phyloP scores from a whole-genome alignment of 495 filamentous ascomycete species.

The Podospora appendiculata region DNA sequence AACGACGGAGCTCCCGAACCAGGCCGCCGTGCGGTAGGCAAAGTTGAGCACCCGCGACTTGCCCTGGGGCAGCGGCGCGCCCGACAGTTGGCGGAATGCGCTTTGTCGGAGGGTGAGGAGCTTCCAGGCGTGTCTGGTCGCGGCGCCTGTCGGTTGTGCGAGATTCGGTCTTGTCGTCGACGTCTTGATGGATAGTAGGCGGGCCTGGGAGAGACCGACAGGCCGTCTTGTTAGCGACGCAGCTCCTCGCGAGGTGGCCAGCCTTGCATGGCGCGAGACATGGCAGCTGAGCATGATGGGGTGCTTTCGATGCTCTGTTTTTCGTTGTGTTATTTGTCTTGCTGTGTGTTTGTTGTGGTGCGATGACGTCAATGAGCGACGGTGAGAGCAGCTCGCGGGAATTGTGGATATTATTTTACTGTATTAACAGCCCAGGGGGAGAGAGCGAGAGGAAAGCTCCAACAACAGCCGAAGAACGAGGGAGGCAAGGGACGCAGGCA shows the following conservation, averaged over 20 bases:
- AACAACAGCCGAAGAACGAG: too few relatives aligned
- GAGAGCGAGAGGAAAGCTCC: too few relatives aligned
- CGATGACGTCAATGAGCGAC: constrained; percentile 4
- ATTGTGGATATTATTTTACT: background rate
- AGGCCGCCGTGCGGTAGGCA: constrained; percentile 41
- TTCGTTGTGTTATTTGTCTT: too few relatives aligned
- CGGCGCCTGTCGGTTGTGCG: background rate
- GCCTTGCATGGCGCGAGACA: constrained; percentile 5
- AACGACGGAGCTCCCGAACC: constrained; percentile 39
- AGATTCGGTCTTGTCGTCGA: background rate
- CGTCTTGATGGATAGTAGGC: background rate
- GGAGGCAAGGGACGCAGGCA: too few relatives aligned
- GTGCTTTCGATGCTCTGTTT: too few relatives aligned
- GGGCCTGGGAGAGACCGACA: constrained; percentile 1
- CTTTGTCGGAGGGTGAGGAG: constrained; percentile 5
- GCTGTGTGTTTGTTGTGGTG: background rate
- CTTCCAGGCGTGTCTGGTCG: background rate
- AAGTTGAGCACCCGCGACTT: constrained; percentile 40
- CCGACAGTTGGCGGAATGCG: constrained; percentile 31
- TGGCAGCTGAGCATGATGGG: constrained; percentile 5
- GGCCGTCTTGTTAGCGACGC: background rate
- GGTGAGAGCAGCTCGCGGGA: background rate
- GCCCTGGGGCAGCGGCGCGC: constrained; percentile 38
- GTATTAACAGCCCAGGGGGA: background rate
- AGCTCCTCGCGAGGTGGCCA: background rate